Evolutionary conservation across 2,329 filamentous ascomycete species (phyloP).

Genomic region (Fusarium ambrosium): DNA sequence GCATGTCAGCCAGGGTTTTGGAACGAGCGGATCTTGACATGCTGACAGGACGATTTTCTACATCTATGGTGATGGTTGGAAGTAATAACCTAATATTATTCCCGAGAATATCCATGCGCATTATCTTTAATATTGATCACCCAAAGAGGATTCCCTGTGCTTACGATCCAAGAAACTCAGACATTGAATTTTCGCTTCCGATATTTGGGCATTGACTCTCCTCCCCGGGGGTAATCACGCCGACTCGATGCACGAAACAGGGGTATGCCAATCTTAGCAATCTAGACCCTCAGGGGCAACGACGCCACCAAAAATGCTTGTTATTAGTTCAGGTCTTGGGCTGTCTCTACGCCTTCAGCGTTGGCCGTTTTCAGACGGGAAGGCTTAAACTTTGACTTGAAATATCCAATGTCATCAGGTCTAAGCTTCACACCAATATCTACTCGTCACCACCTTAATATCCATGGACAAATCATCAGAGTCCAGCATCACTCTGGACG

Average conservation of each 20-base stretch:
- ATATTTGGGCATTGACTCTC: no score
- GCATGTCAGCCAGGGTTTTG: constrained; percentile 54
- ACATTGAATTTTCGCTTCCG: neutral
- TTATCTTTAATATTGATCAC: neutral
- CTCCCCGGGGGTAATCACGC: constrained; percentile 11
- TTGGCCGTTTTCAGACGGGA: neutral
- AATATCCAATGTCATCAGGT: neutral
- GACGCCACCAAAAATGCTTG: constrained; percentile 6
- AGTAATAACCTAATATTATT: constrained; percentile 19
- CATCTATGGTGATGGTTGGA: neutral
- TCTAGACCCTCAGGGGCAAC: constrained; percentile 28
- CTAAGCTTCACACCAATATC: neutral
- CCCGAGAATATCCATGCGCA: neutral
- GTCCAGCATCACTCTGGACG: neutral
- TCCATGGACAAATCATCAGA: neutral
- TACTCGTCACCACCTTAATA: neutral
- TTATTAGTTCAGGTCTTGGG: neutral
- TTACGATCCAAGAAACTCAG: neutral
- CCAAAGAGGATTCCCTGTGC: neutral
- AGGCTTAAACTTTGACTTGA: neutral
- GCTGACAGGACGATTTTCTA: neutral
- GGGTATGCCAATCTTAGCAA: neutral
- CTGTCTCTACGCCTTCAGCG: neutral
- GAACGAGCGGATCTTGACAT: constrained; percentile 42
- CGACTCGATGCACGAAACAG: neutral